Percentiles rank a stretch among this genome's conserved stretches.
phyloP scores from a whole-genome alignment of 768 basidiomycete species.

The Lactarius quietus region DNA sequence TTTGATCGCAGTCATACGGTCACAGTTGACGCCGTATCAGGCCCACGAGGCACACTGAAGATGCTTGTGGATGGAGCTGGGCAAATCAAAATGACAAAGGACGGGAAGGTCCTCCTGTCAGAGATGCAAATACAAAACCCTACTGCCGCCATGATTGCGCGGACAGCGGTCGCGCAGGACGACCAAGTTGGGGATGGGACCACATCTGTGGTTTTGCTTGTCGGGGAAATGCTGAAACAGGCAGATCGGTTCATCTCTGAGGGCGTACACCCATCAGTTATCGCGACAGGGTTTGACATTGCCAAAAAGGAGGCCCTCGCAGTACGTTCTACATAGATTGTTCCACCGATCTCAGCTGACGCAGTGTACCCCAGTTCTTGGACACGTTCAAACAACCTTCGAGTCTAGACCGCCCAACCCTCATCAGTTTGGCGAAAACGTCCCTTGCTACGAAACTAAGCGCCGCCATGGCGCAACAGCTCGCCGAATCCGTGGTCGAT shows the following conservation, averaged over 20 bases:
- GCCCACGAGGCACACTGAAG: constrained; percentile 95
- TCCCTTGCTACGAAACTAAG: constrained; percentile 94
- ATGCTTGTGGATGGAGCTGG: constrained; percentile 99
- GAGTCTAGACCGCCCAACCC: constrained; percentile 81
- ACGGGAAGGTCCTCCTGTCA: constrained; percentile 95
- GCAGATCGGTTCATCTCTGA: constrained; percentile 97
- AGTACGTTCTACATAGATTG: constrained; percentile 46
- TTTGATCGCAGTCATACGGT: not conserved
- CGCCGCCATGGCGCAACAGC: constrained; percentile 72
- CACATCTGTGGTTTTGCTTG: constrained; percentile 92
- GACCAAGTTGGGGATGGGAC: constrained; percentile 99
- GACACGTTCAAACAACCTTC: constrained; percentile 80
- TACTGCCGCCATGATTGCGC: constrained; percentile 98
- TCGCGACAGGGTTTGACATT: constrained; percentile 93
- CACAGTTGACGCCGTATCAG: constrained; percentile 39
- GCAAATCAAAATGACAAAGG: constrained; percentile 99
- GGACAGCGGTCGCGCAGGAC: constrained; percentile 97
- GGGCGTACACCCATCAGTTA: constrained; percentile 96
- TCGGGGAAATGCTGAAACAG: constrained; percentile 94
- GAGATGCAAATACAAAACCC: constrained; percentile 99
- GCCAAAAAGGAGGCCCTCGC: constrained; percentile 93
- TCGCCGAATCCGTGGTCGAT: constrained; percentile 92
- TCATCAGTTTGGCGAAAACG: constrained; percentile 93
- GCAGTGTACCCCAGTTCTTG: constrained; percentile 63
- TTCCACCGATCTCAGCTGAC: constrained; percentile 28